Conservation (phyloP, 352 stramenopile species). For the Globisporangium uncinulatum region DNA sequence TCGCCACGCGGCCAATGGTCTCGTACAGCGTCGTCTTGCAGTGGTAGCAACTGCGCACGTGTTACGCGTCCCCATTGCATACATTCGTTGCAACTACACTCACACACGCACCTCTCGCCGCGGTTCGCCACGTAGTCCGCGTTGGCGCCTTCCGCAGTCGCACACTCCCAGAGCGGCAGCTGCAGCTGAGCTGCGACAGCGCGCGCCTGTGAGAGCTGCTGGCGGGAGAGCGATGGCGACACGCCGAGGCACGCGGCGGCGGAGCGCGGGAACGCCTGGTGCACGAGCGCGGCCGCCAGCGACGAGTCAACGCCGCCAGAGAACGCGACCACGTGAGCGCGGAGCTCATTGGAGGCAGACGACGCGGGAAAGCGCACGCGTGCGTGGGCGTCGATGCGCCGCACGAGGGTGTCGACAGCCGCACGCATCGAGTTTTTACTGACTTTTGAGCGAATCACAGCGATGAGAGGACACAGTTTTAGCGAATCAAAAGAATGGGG, state of each 20-base stretch:
- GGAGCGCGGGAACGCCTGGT: slow-evolving; percentile 66
- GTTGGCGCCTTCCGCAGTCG: slow-evolving; percentile 79
- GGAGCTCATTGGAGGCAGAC: slow-evolving; percentile 12
- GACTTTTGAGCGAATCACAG: no score
- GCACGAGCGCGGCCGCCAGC: slow-evolving; percentile 89
- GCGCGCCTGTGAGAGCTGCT: no score
- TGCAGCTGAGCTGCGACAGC: slow-evolving; percentile 35
- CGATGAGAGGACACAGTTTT: no score
- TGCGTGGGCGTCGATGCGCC: slow-evolving; percentile 28
- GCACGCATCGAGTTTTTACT: background rate
- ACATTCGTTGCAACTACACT: no score
- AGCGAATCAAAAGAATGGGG: no score
- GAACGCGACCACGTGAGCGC: slow-evolving; percentile 83
- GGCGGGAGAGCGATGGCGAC: slow-evolving; percentile 82
- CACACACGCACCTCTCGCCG: slow-evolving; percentile 56
- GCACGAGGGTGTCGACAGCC: slow-evolving; percentile 33
- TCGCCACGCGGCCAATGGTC: slow-evolving; percentile 86
- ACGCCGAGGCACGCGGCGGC: slow-evolving; percentile 90
- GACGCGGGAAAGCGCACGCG: background rate
- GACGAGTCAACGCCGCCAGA: slow-evolving; percentile 96
- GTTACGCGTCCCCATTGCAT: no score
- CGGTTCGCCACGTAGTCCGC: slow-evolving; percentile 92
- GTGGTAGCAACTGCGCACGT: slow-evolving; percentile 85
- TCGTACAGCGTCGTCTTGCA: slow-evolving; percentile 98
- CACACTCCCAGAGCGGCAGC: slow-evolving; percentile 82